Evolutionary conservation across 2,329 filamentous ascomycete genomes (phyloP).

Genomic region (Tympanopsis confertula): DNA sequence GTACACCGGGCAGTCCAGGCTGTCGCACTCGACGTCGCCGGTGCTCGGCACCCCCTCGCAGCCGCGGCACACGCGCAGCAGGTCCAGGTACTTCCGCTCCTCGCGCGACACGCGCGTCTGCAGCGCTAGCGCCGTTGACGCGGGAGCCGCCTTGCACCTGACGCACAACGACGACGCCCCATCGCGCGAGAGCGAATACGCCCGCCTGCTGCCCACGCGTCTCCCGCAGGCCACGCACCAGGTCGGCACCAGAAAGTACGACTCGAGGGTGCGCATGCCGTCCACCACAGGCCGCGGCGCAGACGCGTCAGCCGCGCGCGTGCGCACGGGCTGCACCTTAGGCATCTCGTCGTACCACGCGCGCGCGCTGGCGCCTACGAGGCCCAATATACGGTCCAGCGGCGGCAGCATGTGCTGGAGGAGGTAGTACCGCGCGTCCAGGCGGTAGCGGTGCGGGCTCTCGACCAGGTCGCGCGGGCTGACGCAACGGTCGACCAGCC

Average conservation of each 20-base stretch:
- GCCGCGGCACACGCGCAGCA: constrained; percentile 65
- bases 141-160: constrained; percentile 54
- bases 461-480: constrained; percentile 71
- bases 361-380: constrained; percentile 82
- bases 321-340: constrained; percentile 67
- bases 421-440: constrained; percentile 96
- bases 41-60: constrained; percentile 64
- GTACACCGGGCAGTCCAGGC: constrained; percentile 84
- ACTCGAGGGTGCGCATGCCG: constrained; percentile 76
- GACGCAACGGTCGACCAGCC: constrained; percentile 81
- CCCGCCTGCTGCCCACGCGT: no score
- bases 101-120: constrained; percentile 52
- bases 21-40: constrained; percentile 78
- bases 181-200: no score
- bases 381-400: constrained; percentile 88
- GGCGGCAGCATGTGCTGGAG: constrained; percentile 90
- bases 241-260: no score
- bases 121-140: constrained; percentile 31
- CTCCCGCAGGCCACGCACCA: no score
- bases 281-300: constrained; percentile 13
- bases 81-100: constrained; percentile 51
- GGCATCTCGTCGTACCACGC: constrained; percentile 97
- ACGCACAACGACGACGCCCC: constrained; percentile 67
- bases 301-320: constrained; percentile 30
- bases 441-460: constrained; percentile 63